Evolutionary conservation across 2,329 filamentous ascomycete species (phyloP).

Genomic region (Alternaria sp.): DNA sequence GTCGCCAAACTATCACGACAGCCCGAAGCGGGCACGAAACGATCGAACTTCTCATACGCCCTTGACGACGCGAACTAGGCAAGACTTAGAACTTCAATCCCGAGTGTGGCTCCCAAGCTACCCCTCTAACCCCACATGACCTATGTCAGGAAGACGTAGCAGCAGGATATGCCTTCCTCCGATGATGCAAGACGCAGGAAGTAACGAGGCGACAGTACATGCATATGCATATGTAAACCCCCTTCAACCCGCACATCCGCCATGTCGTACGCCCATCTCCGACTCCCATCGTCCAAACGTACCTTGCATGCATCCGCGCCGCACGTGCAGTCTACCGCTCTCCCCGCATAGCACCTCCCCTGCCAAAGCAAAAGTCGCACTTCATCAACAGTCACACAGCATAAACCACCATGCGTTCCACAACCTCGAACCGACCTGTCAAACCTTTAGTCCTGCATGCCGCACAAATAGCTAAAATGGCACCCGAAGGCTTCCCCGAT

Average conservation of each 20-base stretch:
- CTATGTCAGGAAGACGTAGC: background rate
- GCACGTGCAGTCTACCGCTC: background rate
- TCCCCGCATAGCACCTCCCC: background rate
- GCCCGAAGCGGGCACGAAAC: background rate
- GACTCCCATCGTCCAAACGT: background rate
- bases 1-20: background rate
- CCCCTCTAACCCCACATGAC: background rate
- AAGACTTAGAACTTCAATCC: background rate
- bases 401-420: background rate
- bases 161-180: background rate
- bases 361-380: background rate
- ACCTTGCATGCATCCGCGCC: background rate
- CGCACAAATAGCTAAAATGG: background rate
- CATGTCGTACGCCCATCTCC: background rate
- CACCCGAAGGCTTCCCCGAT: slow-evolving; percentile 16
- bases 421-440: background rate
- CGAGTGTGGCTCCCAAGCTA: background rate
- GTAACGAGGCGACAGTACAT: background rate
- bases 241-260: background rate
- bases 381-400: background rate
- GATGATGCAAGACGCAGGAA: background rate
- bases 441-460: background rate
- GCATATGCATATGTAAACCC: background rate
- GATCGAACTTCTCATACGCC: background rate
- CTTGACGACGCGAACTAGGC: background rate